Evolutionary conservation across 495 filamentous ascomycete species (phyloP), one percentile per base, ranked within the genome.

Genomic region (Xylaria longipes): DNA sequence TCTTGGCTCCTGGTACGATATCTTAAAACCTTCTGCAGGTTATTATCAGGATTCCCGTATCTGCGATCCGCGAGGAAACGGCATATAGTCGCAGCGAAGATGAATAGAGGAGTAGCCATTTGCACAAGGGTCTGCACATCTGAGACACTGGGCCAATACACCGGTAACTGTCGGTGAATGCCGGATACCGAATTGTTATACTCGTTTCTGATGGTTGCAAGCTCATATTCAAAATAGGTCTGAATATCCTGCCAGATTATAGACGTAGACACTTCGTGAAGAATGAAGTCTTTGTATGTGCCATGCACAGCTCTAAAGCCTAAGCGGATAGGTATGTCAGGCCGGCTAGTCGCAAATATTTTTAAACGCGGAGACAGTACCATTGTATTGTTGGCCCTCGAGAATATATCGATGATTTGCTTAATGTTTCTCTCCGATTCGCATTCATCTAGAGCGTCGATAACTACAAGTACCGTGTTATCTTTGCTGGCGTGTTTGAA

Each of bases 371-470:
- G 27, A 2, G 41, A 37, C n/a, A 15, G n/a, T n/a, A n/a, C n/a
- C n/a, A n/a, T 57, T 4, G 52, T 46, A 6, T 1, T 14, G 7
- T 33, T 57, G 9, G 33, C 63, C 41, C 68, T 57, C 27, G 80
- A 69, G 0, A 86, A 70, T 3, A 87, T 63, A 2, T 52, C 61
- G 35, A 89, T 76, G 29, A 89, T 78, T 7, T 39, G 66, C 72
- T 69, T 70, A 0, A 85, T 67, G 65, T 86, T 79, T 22, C 82
- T 46, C 7, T 86, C 81, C 6, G 70, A n/a, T 1, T 83, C 83
- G 70, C 84, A 89, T 70, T 88, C 84, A 62, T 88, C 87, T 22
- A 89, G 77, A 63, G 87, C 86, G 68, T 89, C 86, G 37, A 89
- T 76, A 15, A 88, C 80, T 14, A 88, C 75, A 25, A 83, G 58